Percentiles rank a stretch among this genome's conserved stretches.
Conservation (phyloP, 208 protist species). For the Trypanosoma cruzi region DNA sequence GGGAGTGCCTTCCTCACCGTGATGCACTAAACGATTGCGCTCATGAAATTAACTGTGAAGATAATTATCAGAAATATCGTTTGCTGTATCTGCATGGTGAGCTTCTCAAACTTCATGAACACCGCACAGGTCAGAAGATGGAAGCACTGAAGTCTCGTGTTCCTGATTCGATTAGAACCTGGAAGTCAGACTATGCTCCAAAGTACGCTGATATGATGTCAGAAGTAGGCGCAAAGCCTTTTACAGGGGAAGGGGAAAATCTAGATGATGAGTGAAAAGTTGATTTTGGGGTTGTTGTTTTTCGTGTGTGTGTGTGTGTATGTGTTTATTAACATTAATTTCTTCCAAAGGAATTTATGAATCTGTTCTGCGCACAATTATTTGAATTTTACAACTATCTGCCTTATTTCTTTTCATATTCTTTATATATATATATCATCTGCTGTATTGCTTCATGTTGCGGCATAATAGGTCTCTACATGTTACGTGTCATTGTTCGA, state of each 20-base stretch:
- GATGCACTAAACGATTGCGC: conserved; percentile 89
- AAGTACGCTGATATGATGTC: conserved; percentile 89
- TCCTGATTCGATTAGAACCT: conserved; percentile 70
- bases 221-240: conserved; percentile 45
- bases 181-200: conserved; percentile 84
- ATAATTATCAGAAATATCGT: conserved; percentile 85
- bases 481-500: conserved; percentile 23
- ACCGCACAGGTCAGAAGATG: conserved; percentile 66
- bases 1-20: conserved; percentile 70
- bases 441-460: background rate
- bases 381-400: background rate
- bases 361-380: background rate
- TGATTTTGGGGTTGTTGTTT: background rate
- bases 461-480: conserved; percentile 1
- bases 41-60: conserved; percentile 79
- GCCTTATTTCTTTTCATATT: conserved; percentile 12
- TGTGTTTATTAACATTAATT: background rate
- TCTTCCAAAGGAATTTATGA: background rate
- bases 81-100: conserved; percentile 85
- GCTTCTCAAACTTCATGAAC: conserved; percentile 78
- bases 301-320: too few relatives aligned
- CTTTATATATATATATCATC: background rate
- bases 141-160: conserved; percentile 73
- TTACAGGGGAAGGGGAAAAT: background rate
- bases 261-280: background rate